A percentile compares a stretch with the other conserved stretches of the same genome.
phyloP scores from a whole-genome alignment of 179 eudicot species.

The Spinacia oleracea region DNA sequence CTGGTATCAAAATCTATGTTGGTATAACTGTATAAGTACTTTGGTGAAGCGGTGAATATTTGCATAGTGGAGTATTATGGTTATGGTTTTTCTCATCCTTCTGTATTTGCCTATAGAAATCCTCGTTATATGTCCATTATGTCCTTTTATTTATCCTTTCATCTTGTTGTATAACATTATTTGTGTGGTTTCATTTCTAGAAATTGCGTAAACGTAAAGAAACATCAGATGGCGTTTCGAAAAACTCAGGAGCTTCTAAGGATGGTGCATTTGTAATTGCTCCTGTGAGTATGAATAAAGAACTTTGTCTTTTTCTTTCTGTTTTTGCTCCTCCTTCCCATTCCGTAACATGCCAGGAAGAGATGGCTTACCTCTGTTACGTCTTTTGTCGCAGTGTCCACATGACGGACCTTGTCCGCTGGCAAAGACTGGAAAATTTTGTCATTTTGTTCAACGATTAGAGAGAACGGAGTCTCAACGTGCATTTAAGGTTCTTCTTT shows the following conservation, averaged over 20 bases:
- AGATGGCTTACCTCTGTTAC: slow-evolving; percentile 3
- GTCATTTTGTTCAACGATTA: slow-evolving; percentile 95
- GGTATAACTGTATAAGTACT: too few relatives aligned
- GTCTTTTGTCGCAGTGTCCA: slow-evolving; percentile 53
- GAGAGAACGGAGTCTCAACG: slow-evolving; percentile 88
- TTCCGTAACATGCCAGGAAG: background rate
- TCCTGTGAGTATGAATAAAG: slow-evolving; percentile 62
- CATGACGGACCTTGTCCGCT: slow-evolving; percentile 94
- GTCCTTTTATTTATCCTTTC: background rate
- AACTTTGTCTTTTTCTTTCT: background rate
- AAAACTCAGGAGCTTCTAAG: slow-evolving; percentile 29
- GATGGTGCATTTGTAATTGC: slow-evolving; percentile 83
- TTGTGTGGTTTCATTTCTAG: slow-evolving; percentile 38
- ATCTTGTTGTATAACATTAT: background rate
- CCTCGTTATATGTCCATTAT: background rate
- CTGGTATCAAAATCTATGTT: background rate
- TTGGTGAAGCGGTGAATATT: too few relatives aligned
- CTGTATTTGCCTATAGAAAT: background rate
- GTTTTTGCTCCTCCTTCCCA: background rate
- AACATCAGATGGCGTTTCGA: slow-evolving; percentile 37
- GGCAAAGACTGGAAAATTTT: slow-evolving; percentile 71
- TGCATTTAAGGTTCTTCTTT: slow-evolving; percentile 68
- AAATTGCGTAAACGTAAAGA: slow-evolving; percentile 58
- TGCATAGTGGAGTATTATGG: background rate
- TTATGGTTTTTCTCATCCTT: background rate